Base-by-base conservation (phyloP, 768 basidiomycete species). In the Clitopilus passeckerianus region DNA sequence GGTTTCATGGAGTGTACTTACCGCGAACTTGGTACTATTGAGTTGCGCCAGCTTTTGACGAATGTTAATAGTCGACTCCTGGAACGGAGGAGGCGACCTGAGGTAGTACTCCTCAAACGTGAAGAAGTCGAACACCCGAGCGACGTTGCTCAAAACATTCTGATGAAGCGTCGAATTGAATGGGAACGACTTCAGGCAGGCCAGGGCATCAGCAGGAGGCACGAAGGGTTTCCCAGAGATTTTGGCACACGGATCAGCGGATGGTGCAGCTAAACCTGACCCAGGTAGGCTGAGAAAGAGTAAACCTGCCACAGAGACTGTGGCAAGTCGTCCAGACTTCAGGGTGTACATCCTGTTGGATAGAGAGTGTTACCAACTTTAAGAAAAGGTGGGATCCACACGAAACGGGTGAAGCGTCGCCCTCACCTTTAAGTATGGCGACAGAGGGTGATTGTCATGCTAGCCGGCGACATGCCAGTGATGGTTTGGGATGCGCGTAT, bases 151-250 rank as follows among this genome's bases (percentile, higher is more conserved):
- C 58, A 83, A 67, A 34, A 82, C 79, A 67, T 84, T 84, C 63
- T 81, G 76, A 34, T 79, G 75, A 14, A 84, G 67, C n/a, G 79
- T 82, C 64, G 83, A 80, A 60, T 81, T 82, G 71, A 83, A 83
- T 0, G 81, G 79, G 64, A 83, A 84, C 12, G 81, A 77, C 68
- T 79, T 83, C 65, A 81, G 70, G 65, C 86, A 87, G 0, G 85
- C 81, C 37, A 86, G 72, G 16, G 79, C 84, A 60, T 84, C 80
- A 1, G 78, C 73, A 12, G 86, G 83, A 10, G 70, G 72, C 7
- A 77, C 80, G 60, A 82, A 85, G 0, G 65, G 57, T 61, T 77
- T 68, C n/a, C 75, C 75, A 57, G 72, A 74, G 50, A 78, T 73
- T 57, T 72, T 73, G 9, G 65, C 70, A 60, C 77, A 78, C 33